A percentile compares a stretch with the other conserved stretches of the same genome.
Conservation (phyloP, 441 rosid species). For the California macrophylla region DNA sequence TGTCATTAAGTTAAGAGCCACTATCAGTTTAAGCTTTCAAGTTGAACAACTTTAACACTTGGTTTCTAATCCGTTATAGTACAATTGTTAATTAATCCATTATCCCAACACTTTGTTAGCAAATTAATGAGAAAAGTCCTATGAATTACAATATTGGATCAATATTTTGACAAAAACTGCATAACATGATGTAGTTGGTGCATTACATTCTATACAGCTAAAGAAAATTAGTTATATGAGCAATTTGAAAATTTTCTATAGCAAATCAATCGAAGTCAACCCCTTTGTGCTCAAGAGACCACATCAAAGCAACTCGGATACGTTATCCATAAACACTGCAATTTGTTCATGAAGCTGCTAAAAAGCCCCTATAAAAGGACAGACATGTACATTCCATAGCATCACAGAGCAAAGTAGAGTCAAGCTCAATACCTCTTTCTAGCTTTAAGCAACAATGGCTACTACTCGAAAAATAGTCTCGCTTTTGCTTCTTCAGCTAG, state of each 20-base stretch:
- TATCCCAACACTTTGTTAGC: not conserved
- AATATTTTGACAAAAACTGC: not conserved
- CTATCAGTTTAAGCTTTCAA: too few relatives aligned
- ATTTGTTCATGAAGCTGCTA: too few relatives aligned
- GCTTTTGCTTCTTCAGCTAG: not conserved
- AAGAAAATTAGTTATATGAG: not conserved
- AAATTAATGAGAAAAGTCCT: not conserved
- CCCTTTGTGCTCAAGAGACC: not conserved
- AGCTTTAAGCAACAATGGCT: not conserved
- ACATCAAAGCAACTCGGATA: not conserved
- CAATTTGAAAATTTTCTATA: not conserved
- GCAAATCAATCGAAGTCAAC: not conserved
- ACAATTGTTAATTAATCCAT: not conserved
- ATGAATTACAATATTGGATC: not conserved
- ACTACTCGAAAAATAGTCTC: not conserved
- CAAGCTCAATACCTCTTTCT: not conserved
- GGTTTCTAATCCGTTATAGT: too few relatives aligned
- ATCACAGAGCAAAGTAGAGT: not conserved
- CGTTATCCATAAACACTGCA: not conserved
- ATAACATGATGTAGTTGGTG: not conserved
- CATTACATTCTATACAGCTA: not conserved
- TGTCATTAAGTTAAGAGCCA: too few relatives aligned
- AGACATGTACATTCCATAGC: not conserved
- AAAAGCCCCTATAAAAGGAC: not conserved
- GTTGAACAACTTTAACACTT: too few relatives aligned